Evolutionary conservation across 1,139 yeast species (phyloP), one percentile per base, ranked within the genome.

Genomic region (Kazachstania sp.): DNA sequence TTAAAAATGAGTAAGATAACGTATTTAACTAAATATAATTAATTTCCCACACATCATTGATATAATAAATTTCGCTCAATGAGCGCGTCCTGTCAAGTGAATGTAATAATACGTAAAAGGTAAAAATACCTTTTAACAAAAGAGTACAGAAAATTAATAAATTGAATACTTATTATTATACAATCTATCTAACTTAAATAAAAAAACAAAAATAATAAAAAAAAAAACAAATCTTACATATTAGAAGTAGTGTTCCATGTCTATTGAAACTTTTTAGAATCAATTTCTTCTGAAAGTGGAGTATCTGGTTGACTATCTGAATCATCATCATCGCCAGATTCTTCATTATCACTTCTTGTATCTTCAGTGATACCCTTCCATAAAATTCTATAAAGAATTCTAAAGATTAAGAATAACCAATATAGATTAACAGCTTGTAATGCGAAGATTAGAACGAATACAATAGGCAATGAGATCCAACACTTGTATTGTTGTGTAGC

Each of bases 401-500:
- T 79, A 48, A 85, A 56, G 52, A 94, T 86, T 61, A 92, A 74
- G 60, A 78, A 78, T 52, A 90, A 74, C 98, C 98, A 92, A 70
- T 86, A 92, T 23, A 77, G 59, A 62, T 92, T 94, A 49, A 92
- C 90, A 49, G 86, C 61, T 65, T 92, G 98, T 54, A 92, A 75
- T 1, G 94, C 90, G 48, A 77, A 72, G 50, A 92, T 76, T 60
- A 92, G 76, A 19, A 70, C 67, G 60, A 92, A 90, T 2, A 92
- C 90, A 63, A 92, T 88, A 51, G 86, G 85, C 69, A 86, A 95
- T 15, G 97, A 84, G 55, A 94, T 86, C 83, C 86, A 87, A 70
- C 97, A 92, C 69, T 94, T 92, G 72, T 90, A 92, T 66, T 90
- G 96, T 65, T 88, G 92, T 31, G 94, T 82, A 13, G 76, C 86